Evolutionary conservation across 2,329 filamentous ascomycete species (phyloP), one percentile per base, ranked within the genome.

Genomic region (Cladophialophora chaetospira): DNA sequence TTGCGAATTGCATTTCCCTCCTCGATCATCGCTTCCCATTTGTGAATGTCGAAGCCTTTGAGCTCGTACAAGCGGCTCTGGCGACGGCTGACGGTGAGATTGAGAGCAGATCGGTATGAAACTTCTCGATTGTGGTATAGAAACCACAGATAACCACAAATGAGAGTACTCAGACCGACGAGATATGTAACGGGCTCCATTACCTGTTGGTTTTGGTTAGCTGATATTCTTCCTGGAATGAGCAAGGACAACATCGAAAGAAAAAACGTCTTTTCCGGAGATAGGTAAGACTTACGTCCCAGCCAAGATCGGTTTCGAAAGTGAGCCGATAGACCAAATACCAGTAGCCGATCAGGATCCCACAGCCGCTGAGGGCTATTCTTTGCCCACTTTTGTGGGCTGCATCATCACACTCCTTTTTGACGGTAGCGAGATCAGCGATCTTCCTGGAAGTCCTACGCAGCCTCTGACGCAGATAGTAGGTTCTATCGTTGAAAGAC

Each of bases 61-160:
- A 80, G 76, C 64, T 88, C 80, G 70, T 97, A 96, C 9, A 96
- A 77, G 50, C 86, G 84, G 53, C 83, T 81, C 72, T 96, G 91
- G 4, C 91, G 82, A 31, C 85, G 81, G 33, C 84, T 89, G 33
- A 96, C 88, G 5, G 92, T 96, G 52, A 95, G 81, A 70, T 95
- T 92, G 75, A 96, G 85, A 25, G 92, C 91, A 2, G 87, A 87
- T 64, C 88, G 87, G 77, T 96, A 96, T 63, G 85, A 89, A 9
- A 96, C 86, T 73, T 96, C 91, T 17, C 89, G 84, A 74, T 92
- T 95, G 76, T 96, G 89, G 73, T 92, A 96, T 10, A 96, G 77
- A 71, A 97, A 96, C 90, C 91, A 97, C 52, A 96, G 78, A 68
- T 97, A 97, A 64, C 91, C 92, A 5, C 87, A 87, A 77, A 96